Evolutionary conservation across 2,329 filamentous ascomycete species (phyloP), one percentile per base, ranked within the genome.

Genomic region (Neopestalotiopsis sp.): DNA sequence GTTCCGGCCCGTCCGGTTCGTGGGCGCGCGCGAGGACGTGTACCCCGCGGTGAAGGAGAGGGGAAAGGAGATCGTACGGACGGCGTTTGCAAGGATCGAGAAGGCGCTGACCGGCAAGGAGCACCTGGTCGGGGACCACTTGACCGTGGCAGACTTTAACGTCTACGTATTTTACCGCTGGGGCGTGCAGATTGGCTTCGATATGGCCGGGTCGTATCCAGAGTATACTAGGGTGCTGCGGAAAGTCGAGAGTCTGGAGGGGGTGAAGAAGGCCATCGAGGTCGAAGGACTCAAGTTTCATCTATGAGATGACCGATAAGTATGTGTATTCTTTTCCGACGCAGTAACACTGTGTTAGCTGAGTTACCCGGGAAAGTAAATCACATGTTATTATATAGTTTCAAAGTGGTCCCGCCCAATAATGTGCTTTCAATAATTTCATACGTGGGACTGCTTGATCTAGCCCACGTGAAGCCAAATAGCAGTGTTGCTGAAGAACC

Each of bases 1-100:
- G 1, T 67, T 73, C 5, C 72, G 74, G 9, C 79, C 79, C 0
- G 57, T 38, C 1, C 71, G 79, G 0, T 81, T 77, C 65, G 74
- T 70, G 0, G 72, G 76, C 14, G 74, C 74, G 1, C 28, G 71
- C 5, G 49, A 32, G 6, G 62, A 67, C 0, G 40, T 68, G n/a
- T 68, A 74, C 24, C 17, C 56, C 1, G 59, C 28, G 0, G 63
- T 79, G n/a, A 67, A 62, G 53, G 61, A 67, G 13, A 71, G 68
- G 30, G 75, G 72, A 0, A 40, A 63, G 56, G 53, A 65, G 4
- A 30, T 67, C 1, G 67, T 77, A 17, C 64, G 70, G 13, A 67
- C 42, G 10, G 61, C 61, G 57, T 75, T 71, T 42, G 66, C 30
- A 7, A 34, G 68, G n/a, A 75, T 77, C 58, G 72, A 77, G 0